Conservation (phyloP, 1,284 basidiomycete genomes). For the Melampsora americana region DNA sequence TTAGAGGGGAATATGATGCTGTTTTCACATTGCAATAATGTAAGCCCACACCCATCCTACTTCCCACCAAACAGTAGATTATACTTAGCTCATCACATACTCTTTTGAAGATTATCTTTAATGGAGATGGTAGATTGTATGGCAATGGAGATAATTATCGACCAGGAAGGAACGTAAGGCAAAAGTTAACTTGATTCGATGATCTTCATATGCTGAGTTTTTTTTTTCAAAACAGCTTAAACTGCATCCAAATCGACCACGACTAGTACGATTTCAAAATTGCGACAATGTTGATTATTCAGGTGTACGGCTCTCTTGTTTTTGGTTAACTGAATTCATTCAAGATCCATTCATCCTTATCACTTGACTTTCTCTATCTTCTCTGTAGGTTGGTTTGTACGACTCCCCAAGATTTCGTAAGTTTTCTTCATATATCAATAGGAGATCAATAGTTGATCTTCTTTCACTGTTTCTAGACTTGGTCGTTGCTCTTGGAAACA, state of each 20-base stretch:
- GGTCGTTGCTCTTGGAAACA: slow-evolving; percentile 8
- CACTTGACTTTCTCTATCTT: background rate
- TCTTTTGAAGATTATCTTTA: slow-evolving; percentile 14
- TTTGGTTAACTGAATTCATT: background rate
- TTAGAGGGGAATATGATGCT: slow-evolving; percentile 19
- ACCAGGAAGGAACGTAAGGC: slow-evolving; percentile 21
- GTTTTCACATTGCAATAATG: slow-evolving; percentile 19
- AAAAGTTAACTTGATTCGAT: no score
- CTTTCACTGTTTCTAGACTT: slow-evolving; percentile 8
- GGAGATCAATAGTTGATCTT: background rate
- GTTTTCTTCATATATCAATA: background rate
- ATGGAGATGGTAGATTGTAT: slow-evolving; percentile 13
- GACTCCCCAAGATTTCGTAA: slow-evolving; percentile 21
- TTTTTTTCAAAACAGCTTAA: background rate
- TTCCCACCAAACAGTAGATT: no score
- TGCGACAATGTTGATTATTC: slow-evolving; percentile 37
- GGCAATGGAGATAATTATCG: slow-evolving; percentile 31
- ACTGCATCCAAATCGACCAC: slow-evolving; percentile 16
- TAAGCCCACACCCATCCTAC: background rate
- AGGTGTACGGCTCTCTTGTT: slow-evolving; percentile 7
- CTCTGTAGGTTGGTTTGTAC: slow-evolving; percentile 12
- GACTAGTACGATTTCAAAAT: slow-evolving; percentile 29
- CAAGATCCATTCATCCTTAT: background rate
- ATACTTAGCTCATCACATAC: no score
- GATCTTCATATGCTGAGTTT: background rate